Conservation (phyloP, 148 eudicot species). For the Nepenthes gracilis region DNA sequence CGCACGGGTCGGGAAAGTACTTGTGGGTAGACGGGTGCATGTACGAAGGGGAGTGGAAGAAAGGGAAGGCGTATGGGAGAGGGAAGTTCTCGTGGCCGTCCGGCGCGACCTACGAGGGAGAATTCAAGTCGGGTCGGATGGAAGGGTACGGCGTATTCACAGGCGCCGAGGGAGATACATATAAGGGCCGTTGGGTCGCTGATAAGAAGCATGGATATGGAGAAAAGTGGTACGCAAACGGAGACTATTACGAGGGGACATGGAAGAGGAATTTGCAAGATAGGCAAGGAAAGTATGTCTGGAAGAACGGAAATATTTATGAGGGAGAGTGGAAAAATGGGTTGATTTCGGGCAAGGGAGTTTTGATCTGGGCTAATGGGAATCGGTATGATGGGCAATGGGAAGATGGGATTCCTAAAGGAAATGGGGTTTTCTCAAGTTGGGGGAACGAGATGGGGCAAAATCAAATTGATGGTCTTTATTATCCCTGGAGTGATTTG, state of each 20-base stretch:
- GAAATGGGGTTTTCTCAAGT: slow-evolving; percentile 35
- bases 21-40: slow-evolving; percentile 91
- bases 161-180: slow-evolving; percentile 70
- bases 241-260: slow-evolving; percentile 59
- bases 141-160: slow-evolving; percentile 65
- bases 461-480: slow-evolving; percentile 27
- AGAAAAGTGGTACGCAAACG: slow-evolving; percentile 55
- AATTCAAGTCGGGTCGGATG: slow-evolving; percentile 78
- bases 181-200: slow-evolving; percentile 47
- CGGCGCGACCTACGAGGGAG: slow-evolving; percentile 82
- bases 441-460: slow-evolving; percentile 11
- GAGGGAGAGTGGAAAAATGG: slow-evolving; percentile 66
- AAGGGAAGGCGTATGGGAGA: slow-evolving; percentile 78
- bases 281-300: slow-evolving; percentile 60
- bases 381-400: slow-evolving; percentile 51
- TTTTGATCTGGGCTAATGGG: slow-evolving; percentile 54
- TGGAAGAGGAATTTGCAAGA: slow-evolving; percentile 64
- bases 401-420: slow-evolving; percentile 61
- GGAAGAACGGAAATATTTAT: slow-evolving; percentile 78
- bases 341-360: slow-evolving; percentile 56
- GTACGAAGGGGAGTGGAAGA: slow-evolving; percentile 91
- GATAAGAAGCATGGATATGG: slow-evolving; percentile 72
- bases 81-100: slow-evolving; percentile 94
- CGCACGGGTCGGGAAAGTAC: slow-evolving; percentile 79
- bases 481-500: slow-evolving; percentile 22